Evolutionary conservation across 192 early-diverging fungal species (phyloP), one percentile per base, ranked within the genome.

Genomic region (Mortierella claussenii): DNA sequence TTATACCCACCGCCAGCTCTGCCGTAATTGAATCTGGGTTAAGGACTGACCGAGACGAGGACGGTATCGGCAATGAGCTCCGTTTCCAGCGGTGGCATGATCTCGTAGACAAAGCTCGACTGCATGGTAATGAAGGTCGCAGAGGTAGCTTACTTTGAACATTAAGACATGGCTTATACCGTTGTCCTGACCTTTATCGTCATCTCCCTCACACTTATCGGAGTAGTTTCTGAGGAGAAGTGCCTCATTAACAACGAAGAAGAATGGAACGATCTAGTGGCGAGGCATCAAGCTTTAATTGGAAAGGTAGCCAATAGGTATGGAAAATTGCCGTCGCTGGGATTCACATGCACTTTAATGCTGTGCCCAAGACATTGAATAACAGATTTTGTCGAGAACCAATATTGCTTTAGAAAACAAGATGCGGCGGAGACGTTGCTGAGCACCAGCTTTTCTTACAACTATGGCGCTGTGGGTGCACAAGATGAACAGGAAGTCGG

Each of bases 241-340:
- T 76, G 73, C 13, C 50, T 76, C 11, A 26, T 21, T 2, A 61
- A 76, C 1, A 76, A 66, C 11, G 73, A 76, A 34, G 73, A 66
- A 62, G 73, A 76, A 21, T 76, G 73, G 73, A 76, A 76, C 17
- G 64, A 76, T 7, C 59, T 76, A 34, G 65, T 76, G 0, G 73
- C 64, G 0, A 55, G 58, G 11, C 73, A 76, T 17, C 64, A 76
- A 45, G 73, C 73, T 12, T 33, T 76, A 9, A 67, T 76, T 27
- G 64, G 73, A 23, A 76, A 76, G 21, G 52, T 53, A 6, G 18
- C 64, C 9, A 65, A 76, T 42, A 66, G 55, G 71, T 75, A 66
- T 30, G 62, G 17, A 12, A 24, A 6, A 49, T 12, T 49, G 21
- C 23, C 21, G 4, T 23, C 9, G 47, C 17, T 42, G 17, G 40